Evolutionary conservation across 2,329 filamentous ascomycete species (phyloP), one percentile per base, ranked within the genome.

Genomic region (Exophiala xenobiotica): DNA sequence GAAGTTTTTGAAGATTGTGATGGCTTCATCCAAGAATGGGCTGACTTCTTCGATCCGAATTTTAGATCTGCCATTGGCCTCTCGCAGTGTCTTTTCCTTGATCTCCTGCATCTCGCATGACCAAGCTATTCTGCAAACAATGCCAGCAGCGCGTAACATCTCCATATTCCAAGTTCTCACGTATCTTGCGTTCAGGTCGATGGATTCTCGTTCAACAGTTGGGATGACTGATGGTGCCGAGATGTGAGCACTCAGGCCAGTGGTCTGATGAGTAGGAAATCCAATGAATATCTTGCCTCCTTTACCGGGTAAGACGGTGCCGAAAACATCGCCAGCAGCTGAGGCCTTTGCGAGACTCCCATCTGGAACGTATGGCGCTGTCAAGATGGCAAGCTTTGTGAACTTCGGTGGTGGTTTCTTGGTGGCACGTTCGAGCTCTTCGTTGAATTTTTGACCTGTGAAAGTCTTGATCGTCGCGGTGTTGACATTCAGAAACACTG

Each of bases 191-290:
- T 99, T 97, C 57, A 99, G 77, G 68, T 99, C 93, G 51, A 99
- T 96, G 47, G 90, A 93, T 67, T 99, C 93, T 65, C 93, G 84
- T 70, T 99, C 93, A 2, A 99, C 95, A 0, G 93, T 99, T 0
- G 93, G 93, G 51, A 99, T 99, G 11, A 99, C 85, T 0, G 92
- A 96, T 1, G 91, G 93, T 0, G 93, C 93, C 9, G 92, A 97
- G 23, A 99, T 87, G 68, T 99, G 93, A 66, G 95, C 87, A 12
- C 92, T 88, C 22, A 92, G 84, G 48, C 92, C 93, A 0, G 95
- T 99, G 0, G 93, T 99, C 72, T 99, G 93, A 61, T 92, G 91
- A 1, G 93, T 99, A 2, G 93, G 92, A 65, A 99, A 99, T 0
- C 93, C 93, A 64, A 99, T 99, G 64, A 97, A 99, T 48, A 99